Evolutionary conservation across 2,329 filamentous ascomycete genomes (phyloP).

Genomic region (Trichoderma koningiopsis): DNA sequence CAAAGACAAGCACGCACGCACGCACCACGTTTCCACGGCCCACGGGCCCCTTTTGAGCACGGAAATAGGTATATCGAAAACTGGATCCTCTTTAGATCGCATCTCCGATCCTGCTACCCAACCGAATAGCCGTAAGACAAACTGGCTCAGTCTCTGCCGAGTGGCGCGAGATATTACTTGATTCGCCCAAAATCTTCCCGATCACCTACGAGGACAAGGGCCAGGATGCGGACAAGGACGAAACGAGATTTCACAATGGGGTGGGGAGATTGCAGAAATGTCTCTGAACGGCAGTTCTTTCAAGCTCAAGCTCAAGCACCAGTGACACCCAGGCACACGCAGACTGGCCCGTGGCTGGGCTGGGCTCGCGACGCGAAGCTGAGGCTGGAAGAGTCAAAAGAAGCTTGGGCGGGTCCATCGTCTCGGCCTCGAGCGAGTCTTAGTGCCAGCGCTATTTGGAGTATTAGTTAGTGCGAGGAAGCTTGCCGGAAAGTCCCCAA

Average conservation of each 20-base stretch:
- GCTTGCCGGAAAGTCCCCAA: background rate
- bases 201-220: background rate
- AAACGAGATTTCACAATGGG: background rate
- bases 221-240: background rate
- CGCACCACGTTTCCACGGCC: background rate
- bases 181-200: background rate
- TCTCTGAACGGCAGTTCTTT: background rate
- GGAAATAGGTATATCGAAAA: background rate
- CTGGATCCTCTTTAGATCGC: background rate
- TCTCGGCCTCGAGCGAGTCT: background rate
- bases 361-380: slow-evolving; percentile 4
- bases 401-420: background rate
- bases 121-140: background rate
- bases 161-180: slow-evolving; percentile 1
- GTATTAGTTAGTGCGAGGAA: slow-evolving; percentile 1
- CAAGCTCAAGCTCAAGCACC: background rate
- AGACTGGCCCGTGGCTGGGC: slow-evolving; percentile 14
- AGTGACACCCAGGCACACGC: slow-evolving; percentile 12
- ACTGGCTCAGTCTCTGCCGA: background rate
- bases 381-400: background rate
- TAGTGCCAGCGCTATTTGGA: slow-evolving; percentile 14
- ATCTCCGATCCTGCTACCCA: background rate
- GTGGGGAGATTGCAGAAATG: background rate
- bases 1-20: background rate
- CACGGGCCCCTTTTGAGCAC: background rate